Evolutionary conservation across 1,284 basidiomycete genomes (phyloP).

Genomic region (Ceratobasidium sp.): DNA sequence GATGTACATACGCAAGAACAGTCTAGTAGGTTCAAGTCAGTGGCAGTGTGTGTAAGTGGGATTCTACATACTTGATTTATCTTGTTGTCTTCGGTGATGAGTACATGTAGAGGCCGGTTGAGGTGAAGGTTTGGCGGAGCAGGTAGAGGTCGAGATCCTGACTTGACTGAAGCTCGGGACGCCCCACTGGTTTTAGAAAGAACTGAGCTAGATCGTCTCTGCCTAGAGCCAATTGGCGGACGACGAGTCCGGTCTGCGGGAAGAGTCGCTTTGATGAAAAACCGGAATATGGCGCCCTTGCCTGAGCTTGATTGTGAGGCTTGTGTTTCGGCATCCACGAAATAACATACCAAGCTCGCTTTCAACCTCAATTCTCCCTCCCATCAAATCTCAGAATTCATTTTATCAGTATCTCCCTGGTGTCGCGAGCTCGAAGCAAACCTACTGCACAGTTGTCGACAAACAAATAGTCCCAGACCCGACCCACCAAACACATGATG

Average conservation of each 20-base stretch:
- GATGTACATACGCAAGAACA: conserved; percentile 37
- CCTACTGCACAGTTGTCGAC: conserved; percentile 49
- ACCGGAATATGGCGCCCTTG: conserved; percentile 51
- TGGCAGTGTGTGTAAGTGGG: background rate
- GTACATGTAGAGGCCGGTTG: conserved; percentile 42
- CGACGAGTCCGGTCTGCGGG: background rate
- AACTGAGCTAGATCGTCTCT: background rate
- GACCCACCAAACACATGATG: conserved; percentile 50
- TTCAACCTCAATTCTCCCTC: conserved; percentile 50
- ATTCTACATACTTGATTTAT: conserved; percentile 48
- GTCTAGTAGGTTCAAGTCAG: conserved; percentile 11
- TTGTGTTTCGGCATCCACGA: too few species aligned
- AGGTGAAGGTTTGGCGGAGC: conserved; percentile 20
- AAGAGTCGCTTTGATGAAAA: conserved; percentile 48
- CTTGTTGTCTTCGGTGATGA: conserved; percentile 52
- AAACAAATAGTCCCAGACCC: conserved; percentile 50
- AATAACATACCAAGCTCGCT: conserved; percentile 42
- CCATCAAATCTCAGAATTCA: conserved; percentile 47
- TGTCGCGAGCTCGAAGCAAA: background rate
- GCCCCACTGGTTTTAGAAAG: conserved; percentile 27
- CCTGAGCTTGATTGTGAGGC: conserved; percentile 16
- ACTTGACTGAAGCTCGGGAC: conserved; percentile 27
- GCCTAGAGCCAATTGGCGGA: background rate
- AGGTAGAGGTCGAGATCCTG: conserved; percentile 25
- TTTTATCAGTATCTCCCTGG: background rate